phyloP scores from a whole-genome alignment of 1,284 basidiomycete species.

The Psilocybe mexicana region DNA sequence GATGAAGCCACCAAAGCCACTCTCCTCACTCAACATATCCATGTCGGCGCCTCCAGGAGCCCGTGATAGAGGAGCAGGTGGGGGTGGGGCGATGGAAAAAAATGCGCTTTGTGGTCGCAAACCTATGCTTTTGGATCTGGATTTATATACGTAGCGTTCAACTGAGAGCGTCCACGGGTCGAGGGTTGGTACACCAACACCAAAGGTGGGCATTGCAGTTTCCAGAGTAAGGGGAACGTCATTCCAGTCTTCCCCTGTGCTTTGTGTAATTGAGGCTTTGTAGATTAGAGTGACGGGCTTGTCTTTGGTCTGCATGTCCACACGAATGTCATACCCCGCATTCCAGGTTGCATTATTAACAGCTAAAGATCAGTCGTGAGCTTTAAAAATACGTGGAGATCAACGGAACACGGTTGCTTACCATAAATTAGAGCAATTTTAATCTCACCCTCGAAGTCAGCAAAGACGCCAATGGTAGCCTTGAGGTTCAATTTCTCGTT shows the following conservation, averaged over 20 bases:
- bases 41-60: background rate
- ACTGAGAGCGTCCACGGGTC: constrained; percentile 28
- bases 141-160: background rate
- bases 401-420: constrained; percentile 12
- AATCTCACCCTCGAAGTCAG: constrained; percentile 33
- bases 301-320: constrained; percentile 34
- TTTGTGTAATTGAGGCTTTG: constrained; percentile 34
- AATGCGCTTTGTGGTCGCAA: background rate
- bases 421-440: constrained; percentile 39
- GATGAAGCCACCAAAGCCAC: background rate
- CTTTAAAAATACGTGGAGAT: background rate
- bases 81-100: background rate
- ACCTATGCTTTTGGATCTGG: background rate
- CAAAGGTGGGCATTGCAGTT: constrained; percentile 31
- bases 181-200: constrained; percentile 26
- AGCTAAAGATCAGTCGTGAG: constrained; percentile 16
- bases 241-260: constrained; percentile 35
- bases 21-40: background rate
- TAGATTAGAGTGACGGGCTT: constrained; percentile 33
- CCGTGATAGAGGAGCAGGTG: no score
- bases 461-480: constrained; percentile 35
- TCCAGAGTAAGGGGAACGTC: constrained; percentile 32
- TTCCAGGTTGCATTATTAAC: constrained; percentile 31
- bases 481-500: constrained; percentile 26
- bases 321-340: constrained; percentile 36